Evolutionary conservation across 2,329 filamentous ascomycete genomes (phyloP).

Genomic region (Talaromyces sp.): DNA sequence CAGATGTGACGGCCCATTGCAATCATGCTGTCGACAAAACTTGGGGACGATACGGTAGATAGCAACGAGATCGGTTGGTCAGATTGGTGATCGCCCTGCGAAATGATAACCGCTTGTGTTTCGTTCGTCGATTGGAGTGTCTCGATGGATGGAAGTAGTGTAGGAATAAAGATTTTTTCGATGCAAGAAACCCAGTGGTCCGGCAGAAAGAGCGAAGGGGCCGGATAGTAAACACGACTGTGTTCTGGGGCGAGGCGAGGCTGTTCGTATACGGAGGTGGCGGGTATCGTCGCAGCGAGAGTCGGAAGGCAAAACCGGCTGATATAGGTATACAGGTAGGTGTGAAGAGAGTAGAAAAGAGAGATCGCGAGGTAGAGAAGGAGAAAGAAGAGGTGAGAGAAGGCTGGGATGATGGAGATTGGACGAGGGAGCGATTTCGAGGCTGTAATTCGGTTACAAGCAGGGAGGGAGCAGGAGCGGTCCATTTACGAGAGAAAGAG

Average conservation of each 20-base stretch:
- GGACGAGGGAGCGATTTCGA: slow-evolving; percentile 1
- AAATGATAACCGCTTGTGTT: neutral
- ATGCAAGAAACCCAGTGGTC: neutral
- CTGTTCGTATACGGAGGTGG: neutral
- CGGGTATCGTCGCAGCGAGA: too few relatives aligned
- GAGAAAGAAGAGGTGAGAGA: neutral
- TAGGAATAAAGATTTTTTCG: neutral
- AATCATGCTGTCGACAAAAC: neutral
- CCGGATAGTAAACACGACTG: neutral
- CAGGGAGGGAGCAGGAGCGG: neutral
- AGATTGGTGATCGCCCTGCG: neutral
- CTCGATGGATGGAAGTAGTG: neutral
- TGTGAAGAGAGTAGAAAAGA: neutral
- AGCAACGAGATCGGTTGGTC: neutral
- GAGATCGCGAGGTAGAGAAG: neutral
- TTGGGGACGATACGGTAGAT: neutral
- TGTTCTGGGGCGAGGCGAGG: neutral
- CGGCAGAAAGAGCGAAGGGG: neutral
- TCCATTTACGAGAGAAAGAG: neutral
- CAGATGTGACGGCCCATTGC: neutral
- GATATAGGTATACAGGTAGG: neutral
- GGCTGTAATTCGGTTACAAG: neutral
- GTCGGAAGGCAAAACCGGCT: too few relatives aligned
- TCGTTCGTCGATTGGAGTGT: neutral
- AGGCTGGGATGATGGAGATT: neutral